These are phyloP conservation scores for Sonneratia alba DNA, from an alignment of 345 rosid genomes.

Conservation along the genomic window DNA sequence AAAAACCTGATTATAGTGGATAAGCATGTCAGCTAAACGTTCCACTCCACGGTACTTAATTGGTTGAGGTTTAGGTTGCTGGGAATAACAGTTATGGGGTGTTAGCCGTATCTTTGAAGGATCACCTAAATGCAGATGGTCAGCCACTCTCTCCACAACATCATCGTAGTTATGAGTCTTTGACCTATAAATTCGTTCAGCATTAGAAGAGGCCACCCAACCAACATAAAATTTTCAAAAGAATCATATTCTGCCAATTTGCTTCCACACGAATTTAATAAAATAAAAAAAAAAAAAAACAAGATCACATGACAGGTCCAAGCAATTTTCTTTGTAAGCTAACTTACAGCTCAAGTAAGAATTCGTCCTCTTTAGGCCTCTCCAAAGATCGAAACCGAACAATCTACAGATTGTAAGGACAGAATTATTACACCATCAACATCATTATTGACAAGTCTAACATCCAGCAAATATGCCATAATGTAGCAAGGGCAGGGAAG, in stretches of 20 bases:
- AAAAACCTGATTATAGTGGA: constrained; percentile 67
- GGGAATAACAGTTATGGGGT: constrained; percentile 72
- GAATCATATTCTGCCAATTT: neutral
- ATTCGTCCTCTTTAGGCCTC: constrained; percentile 66
- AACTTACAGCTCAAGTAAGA: constrained; percentile 63
- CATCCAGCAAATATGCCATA: neutral
- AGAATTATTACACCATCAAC: neutral
- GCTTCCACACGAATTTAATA: neutral
- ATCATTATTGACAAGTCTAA: neutral
- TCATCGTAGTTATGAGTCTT: constrained; percentile 61
- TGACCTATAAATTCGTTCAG: constrained; percentile 29
- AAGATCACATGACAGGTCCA: neutral
- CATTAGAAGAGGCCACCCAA: constrained; percentile 3
- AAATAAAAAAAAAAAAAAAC: neutral
- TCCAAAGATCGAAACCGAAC: constrained; percentile 61
- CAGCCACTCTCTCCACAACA: constrained; percentile 60
- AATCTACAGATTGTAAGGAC: constrained; percentile 19
- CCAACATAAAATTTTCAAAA: neutral
- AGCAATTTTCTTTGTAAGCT: constrained; percentile 5
- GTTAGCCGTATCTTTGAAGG: constrained; percentile 70
- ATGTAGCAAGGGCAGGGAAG: neutral
- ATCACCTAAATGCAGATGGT: constrained; percentile 49
- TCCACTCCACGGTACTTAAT: constrained; percentile 60
- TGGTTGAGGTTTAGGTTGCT: constrained; percentile 74
- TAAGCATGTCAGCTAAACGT: constrained; percentile 60